These are phyloP conservation scores for Globisporangium barbulae DNA, from an alignment of 352 stramenopile species.

Conservation along the genomic window DNA sequence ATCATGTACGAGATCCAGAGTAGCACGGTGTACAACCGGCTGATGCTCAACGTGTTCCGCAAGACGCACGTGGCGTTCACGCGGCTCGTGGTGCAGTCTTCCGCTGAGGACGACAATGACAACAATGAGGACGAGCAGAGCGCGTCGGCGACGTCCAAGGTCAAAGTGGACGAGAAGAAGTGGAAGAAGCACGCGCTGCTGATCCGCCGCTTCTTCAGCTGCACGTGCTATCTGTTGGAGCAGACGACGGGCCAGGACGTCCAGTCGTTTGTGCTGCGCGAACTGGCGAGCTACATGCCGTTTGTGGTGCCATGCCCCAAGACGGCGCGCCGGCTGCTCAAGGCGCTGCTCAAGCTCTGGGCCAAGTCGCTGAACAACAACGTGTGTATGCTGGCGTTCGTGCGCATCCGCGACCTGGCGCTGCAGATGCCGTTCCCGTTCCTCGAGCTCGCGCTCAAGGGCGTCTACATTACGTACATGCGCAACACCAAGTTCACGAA, in stretches of 20 bases:
- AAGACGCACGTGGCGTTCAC: conserved; percentile 86
- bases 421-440: conserved; percentile 95
- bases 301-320: conserved; percentile 66
- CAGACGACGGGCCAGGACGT: conserved; percentile 81
- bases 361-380: conserved; percentile 75
- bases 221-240: conserved; percentile 89
- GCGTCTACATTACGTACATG: conserved; percentile 95
- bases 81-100: conserved; percentile 54
- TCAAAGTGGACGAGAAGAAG: conserved; percentile 74
- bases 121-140: conserved; percentile 27
- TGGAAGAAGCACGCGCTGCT: conserved; percentile 81
- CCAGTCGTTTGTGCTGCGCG: conserved; percentile 78
- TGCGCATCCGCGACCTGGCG: conserved; percentile 94
- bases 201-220: conserved; percentile 91
- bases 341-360: conserved; percentile 87
- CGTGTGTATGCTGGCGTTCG: conserved; percentile 92
- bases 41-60: conserved; percentile 94
- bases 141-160: conserved; percentile 4
- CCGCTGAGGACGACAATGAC: conserved; percentile 13
- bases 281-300: conserved; percentile 75
- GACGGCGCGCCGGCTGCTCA: conserved; percentile 65
- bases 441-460: conserved; percentile 95
- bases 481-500: conserved; percentile 95
- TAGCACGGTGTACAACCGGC: conserved; percentile 92
- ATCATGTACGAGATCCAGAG: conserved; percentile 92